Evolutionary conservation across 148 eudicot species (phyloP), one percentile per base, ranked within the genome.

Genomic region (Talinum fruticosum): DNA sequence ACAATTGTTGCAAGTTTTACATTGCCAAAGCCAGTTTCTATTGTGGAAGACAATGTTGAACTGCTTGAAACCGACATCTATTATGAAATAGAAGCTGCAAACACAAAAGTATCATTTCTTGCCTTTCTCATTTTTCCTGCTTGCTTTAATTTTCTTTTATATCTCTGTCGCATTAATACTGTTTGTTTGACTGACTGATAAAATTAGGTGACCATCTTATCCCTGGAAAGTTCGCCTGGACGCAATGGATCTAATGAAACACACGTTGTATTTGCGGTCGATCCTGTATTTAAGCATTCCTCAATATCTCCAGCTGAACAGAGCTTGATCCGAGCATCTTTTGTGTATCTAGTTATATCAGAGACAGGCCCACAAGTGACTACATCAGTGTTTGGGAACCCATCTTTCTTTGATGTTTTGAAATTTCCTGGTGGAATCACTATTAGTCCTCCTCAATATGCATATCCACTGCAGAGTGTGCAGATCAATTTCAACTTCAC

Each of bases 361-460:
- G 91, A 89, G 75, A 73, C 83, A 57, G 45, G 76, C 74, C 86
- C 93, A 41, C 83, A 79, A 38, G 75, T 95, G 86, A 87, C n/a
- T n/a, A n/a, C 88, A 71, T 78, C 91, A 73, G 80, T 91, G 79
- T 91, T 91, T 80, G 99, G 97, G 51, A 83, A 84, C 64, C 91
- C 99, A 18, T 83, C 72, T 54, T 80, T 89, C 59, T 96, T 96
- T 82, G 97, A 93, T 62, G 97, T 96, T 76, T 82, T 93, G 75
- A 96, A 96, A 79, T 91, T 96, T 85, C 85, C 83, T 64, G 97
- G 97, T 37, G 97, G 99, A 61, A 91, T 96, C 57, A 91, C 97
- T 18, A 81, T 88, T 59, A 86, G 61, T 83, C 97, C 99, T 66
- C 82, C 72, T 30, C 97, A 93, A 73, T 75, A 59, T 66, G 93